Evolutionary conservation across 805 yeast species (phyloP).

Genomic region (Torulaspora franciscae): DNA sequence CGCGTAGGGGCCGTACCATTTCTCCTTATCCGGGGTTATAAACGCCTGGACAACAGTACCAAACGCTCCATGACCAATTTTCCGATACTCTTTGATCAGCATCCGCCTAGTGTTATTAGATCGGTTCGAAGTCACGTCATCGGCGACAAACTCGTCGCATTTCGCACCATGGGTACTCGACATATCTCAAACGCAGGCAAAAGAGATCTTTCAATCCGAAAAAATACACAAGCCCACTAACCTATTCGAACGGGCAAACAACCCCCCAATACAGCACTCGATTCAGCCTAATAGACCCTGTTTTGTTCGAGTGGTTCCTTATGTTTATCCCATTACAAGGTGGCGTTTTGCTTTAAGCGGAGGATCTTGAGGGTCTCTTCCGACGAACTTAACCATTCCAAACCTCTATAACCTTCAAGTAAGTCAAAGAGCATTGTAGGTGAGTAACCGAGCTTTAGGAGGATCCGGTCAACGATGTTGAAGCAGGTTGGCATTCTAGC

Average conservation of each 20-base stretch:
- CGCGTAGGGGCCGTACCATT: conserved; percentile 77
- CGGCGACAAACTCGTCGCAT: conserved; percentile 45
- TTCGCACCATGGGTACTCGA: conserved; percentile 12
- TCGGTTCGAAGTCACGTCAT: conserved; percentile 59
- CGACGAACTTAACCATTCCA: not conserved
- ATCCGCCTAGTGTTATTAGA: conserved; percentile 51
- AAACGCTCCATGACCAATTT: conserved; percentile 82
- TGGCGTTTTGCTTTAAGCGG: conserved; percentile 2
- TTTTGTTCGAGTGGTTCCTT: not conserved
- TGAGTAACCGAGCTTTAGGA: not conserved
- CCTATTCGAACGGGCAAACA: not conserved
- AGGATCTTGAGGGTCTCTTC: not conserved
- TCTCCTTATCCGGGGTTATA: conserved; percentile 38
- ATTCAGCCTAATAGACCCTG: not conserved
- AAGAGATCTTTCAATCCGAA: too few relatives aligned
- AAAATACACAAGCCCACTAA: not conserved
- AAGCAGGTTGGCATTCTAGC: not conserved
- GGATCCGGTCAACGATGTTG: not conserved
- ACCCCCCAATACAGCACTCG: not conserved
- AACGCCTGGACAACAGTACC: conserved; percentile 80
- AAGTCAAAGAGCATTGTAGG: not conserved
- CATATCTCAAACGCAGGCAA: conserved; percentile 1
- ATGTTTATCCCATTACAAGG: not conserved
- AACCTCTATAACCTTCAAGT: not conserved
- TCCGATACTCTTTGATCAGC: conserved; percentile 65